Conservation (phyloP, 305 asterid species). For the Solanum chacoense region DNA sequence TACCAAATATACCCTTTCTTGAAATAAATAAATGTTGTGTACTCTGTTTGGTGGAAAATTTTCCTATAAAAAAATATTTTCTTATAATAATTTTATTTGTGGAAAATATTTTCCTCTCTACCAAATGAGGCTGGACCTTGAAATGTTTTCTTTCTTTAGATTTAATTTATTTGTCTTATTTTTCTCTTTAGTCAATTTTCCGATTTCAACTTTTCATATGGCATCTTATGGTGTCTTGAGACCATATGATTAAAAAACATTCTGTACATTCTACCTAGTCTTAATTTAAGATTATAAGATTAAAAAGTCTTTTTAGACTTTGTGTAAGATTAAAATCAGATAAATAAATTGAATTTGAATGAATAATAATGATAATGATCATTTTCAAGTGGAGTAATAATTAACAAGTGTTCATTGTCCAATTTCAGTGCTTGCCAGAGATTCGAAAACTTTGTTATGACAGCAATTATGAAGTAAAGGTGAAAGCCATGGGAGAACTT, state of each 20-base stretch:
- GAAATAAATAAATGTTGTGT: neutral
- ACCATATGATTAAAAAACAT: no score
- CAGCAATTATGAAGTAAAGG: conserved; percentile 15
- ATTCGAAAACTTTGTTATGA: conserved; percentile 10
- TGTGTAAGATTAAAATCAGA: neutral
- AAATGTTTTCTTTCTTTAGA: no score
- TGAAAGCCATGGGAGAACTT: conserved; percentile 23
- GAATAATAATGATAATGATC: neutral
- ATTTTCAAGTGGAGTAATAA: neutral
- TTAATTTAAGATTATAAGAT: no score
- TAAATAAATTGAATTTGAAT: neutral
- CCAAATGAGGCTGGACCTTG: neutral
- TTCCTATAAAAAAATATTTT: neutral
- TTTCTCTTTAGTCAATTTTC: no score
- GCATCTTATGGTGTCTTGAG: no score
- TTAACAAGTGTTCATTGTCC: neutral
- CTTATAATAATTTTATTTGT: neutral
- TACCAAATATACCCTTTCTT: neutral
- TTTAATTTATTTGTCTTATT: neutral
- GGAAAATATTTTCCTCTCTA: neutral
- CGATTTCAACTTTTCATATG: rapidly evolving
- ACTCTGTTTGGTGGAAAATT: neutral
- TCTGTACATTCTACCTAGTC: no score
- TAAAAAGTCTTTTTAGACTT: no score
- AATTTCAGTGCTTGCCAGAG: conserved; percentile 5